Percentiles rank a stretch among this genome's conserved stretches.
Evolutionary conservation across 257 asterid genomes (phyloP).

Genomic region (Nicotiana otophora): DNA sequence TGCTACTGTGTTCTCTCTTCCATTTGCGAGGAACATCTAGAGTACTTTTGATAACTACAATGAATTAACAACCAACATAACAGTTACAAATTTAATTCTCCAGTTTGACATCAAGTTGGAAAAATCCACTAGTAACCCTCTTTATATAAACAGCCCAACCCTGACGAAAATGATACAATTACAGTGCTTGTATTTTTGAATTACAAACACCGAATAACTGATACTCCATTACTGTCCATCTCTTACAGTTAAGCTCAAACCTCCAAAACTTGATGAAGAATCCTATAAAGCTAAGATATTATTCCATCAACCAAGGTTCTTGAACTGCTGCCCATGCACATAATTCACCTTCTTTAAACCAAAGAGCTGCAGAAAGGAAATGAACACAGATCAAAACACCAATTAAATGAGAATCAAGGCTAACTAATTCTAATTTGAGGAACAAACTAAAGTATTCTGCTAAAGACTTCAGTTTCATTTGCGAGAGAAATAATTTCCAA

Average conservation of each 20-base stretch:
- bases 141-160: not conserved
- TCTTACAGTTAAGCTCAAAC: not conserved
- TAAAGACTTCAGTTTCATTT: too few relatives aligned
- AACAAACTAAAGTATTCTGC: not conserved
- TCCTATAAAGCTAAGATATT: not conserved
- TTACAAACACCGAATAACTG: not conserved
- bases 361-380: conserved; percentile 44
- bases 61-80: too few relatives aligned
- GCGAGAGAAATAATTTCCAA: too few relatives aligned
- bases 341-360: conserved; percentile 81
- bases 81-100: too few relatives aligned
- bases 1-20: too few relatives aligned
- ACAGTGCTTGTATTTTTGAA: not conserved
- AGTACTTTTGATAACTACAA: not conserved
- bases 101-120: not conserved
- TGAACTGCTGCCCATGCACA: conserved; percentile 56
- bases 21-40: not conserved
- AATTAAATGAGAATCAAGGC: not conserved
- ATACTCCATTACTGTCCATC: conserved; percentile 13
- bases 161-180: not conserved
- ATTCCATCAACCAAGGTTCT: conserved; percentile 77
- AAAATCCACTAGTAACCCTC: not conserved
- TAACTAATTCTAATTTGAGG: not conserved
- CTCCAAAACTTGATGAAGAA: not conserved
- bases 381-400: not conserved